A percentile compares a stretch with the other conserved stretches of the same genome.
phyloP scores from a whole-genome alignment of 176 grass and related monocot species.

The Saccharum officinarum region DNA sequence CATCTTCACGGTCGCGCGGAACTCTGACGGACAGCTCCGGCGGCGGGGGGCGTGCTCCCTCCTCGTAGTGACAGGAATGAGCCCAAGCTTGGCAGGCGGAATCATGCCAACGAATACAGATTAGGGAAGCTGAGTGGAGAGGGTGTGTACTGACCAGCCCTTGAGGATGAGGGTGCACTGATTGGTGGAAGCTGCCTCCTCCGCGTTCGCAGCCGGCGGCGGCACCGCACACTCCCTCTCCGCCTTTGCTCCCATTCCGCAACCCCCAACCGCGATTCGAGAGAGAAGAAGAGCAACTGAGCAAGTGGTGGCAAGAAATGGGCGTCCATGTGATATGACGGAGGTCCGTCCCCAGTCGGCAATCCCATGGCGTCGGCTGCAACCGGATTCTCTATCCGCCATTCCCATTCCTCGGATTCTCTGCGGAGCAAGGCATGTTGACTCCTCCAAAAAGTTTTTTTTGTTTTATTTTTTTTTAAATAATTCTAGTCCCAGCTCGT shows the following conservation, averaged over 20 bases:
- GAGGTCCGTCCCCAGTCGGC: neutral
- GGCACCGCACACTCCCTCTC: neutral
- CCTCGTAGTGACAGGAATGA: neutral
- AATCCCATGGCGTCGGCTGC: neutral
- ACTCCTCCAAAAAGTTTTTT: no score
- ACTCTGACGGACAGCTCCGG: neutral
- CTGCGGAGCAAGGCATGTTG: no score
- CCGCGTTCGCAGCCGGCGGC: neutral
- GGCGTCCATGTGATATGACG: neutral
- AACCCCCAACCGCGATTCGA: neutral
- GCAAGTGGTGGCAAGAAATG: neutral
- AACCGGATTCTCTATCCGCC: no score
- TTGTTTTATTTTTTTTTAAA: no score
- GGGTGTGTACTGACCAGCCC: constrained; percentile 22
- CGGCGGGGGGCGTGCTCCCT: neutral
- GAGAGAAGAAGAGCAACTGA: neutral
- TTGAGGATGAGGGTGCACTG: constrained; percentile 30
- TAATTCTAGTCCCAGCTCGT: no score
- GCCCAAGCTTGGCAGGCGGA: neutral
- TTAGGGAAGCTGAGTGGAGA: neutral
- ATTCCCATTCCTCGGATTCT: no score
- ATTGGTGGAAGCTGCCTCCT: constrained; percentile 28
- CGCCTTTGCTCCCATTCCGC: neutral
- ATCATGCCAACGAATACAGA: neutral
- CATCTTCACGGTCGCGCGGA: neutral